These are phyloP conservation scores for Priceomyces carsonii DNA, from an alignment of 805 yeast genomes.

Conservation along the genomic window DNA sequence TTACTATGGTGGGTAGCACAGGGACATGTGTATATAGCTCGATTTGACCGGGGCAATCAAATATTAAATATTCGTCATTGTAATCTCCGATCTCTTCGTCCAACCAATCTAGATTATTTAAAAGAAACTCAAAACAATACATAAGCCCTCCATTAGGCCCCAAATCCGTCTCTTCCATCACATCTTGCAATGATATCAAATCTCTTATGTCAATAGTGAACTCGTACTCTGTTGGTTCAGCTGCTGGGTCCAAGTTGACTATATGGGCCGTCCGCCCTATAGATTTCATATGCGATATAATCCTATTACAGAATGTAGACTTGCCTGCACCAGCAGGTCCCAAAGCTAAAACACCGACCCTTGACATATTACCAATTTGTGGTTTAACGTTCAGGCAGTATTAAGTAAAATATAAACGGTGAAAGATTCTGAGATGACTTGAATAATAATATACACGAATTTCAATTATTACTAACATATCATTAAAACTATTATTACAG, in stretches of 20 bases:
- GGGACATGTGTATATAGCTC: conserved; percentile 95
- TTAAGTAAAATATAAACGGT: conserved; percentile 1
- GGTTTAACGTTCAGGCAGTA: background rate
- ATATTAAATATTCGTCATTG: conserved; percentile 89
- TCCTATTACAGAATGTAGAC: conserved; percentile 87
- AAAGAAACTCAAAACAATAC: conserved; percentile 78
- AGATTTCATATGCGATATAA: conserved; percentile 84
- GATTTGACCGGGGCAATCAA: conserved; percentile 97
- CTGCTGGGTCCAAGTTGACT: conserved; percentile 96
- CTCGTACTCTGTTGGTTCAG: conserved; percentile 88
- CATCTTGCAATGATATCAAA: conserved; percentile 86
- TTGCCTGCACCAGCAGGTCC: conserved; percentile 99
- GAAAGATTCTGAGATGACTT: conserved; percentile 4
- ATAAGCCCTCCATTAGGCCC: conserved; percentile 94
- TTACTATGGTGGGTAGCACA: conserved; percentile 83
- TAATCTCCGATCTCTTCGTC: conserved; percentile 96
- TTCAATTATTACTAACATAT: background rate
- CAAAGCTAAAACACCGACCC: conserved; percentile 89
- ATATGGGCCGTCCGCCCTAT: conserved; percentile 92
- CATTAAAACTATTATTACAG: background rate
- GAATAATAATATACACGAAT: background rate
- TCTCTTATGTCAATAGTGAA: conserved; percentile 92
- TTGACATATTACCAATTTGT: too few relatives aligned
- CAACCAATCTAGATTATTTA: conserved; percentile 92
- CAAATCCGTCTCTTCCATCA: conserved; percentile 75